These are phyloP conservation scores for Thermothelomyces thermophilus DNA, from an alignment of 2,329 filamentous ascomycete genomes.

Conservation along the genomic window DNA sequence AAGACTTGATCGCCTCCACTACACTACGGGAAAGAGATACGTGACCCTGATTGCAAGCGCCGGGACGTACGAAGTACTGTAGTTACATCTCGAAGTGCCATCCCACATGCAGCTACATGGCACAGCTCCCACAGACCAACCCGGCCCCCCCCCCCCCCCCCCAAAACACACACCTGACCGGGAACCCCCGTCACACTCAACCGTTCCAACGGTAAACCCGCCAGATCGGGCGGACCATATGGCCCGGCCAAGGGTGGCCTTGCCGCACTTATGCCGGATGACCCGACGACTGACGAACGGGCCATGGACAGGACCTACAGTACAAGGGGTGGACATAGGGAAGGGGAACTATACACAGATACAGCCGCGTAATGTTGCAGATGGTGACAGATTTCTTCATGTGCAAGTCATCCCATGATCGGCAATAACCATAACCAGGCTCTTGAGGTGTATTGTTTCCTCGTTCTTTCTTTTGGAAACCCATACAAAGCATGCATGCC, in stretches of 20 bases:
- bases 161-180: too few relatives aligned
- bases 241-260: too few relatives aligned
- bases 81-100: not conserved
- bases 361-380: not conserved
- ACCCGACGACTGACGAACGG: not conserved
- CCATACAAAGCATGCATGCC: not conserved
- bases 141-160: not conserved
- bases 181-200: too few relatives aligned
- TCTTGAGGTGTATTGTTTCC: not conserved
- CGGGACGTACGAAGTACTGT: too few relatives aligned
- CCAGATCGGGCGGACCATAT: too few relatives aligned
- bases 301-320: too few relatives aligned
- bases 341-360: too few relatives aligned
- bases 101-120: not conserved
- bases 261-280: not conserved
- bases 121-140: not conserved
- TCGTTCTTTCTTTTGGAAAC: not conserved
- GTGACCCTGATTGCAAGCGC: conserved; percentile 7
- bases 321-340: too few relatives aligned
- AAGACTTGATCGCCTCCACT: not conserved
- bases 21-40: conserved; percentile 7
- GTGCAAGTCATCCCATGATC: too few relatives aligned
- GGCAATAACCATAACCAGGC: not conserved
- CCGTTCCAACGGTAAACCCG: too few relatives aligned
- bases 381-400: too few relatives aligned